Base-by-base conservation (phyloP, 2,329 filamentous ascomycete genomes). In the Aaosphaeria arxii region DNA sequence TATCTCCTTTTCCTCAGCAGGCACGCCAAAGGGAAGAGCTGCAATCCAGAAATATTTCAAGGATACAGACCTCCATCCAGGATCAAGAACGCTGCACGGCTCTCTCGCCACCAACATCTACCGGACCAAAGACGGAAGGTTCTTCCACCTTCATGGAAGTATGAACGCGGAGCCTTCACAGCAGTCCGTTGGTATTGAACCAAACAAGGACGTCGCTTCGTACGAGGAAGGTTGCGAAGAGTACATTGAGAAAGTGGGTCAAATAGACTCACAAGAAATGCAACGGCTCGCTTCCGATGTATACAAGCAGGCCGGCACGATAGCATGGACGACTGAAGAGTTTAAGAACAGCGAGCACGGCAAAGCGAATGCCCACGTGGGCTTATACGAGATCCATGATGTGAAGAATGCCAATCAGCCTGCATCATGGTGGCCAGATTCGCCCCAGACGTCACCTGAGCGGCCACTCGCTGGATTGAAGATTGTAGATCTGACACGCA, bases 401-500 rank as follows among this genome's bases (percentile, higher is more conserved):
- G 50, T 65, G n/a, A 47, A 58, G 2, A 61, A 58, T 7, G 44
- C 52, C 0, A 53, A 61, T 1, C 69, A 72, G 36, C 51, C 62
- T 1, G 56, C 69, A 0, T 56, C 63, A 39, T 77, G 74, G 75
- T 78, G 76, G 76, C 69, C 70, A 4, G 58, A 68, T 6, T 47
- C 42, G 4, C 43, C 52, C 0, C 56, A 60, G 1, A 65, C 72
- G 0, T 68, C 67, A 5, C 49, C 69, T 0, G 54, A 59, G 17
- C 57, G 74, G 9, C 76, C 76, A 0, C 71, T 79, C 0, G 73
- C 72, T 1, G 76, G 77, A 1, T 59, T 79, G 35, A 77, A 75
- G 43, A 73, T 83, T 1, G 61, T 82, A 6, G 79, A 82, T 47
- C 55, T 79, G 4, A 72, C 71, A 6, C 64, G 77, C 3, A 67